Evolutionary conservation across 202 grass and related monocot genomes (phyloP).

Genomic region (Carex arenaria): DNA sequence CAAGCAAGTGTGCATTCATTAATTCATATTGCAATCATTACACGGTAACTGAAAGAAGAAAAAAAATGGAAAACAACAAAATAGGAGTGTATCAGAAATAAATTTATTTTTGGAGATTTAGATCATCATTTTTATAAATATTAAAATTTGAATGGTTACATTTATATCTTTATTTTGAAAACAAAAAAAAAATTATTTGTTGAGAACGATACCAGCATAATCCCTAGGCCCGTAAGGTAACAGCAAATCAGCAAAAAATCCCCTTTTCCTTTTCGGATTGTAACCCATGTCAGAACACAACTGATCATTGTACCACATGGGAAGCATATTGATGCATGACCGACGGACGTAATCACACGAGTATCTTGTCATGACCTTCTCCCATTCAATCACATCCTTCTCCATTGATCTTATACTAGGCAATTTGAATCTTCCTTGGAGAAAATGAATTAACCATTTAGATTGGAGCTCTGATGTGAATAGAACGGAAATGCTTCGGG

Average conservation of each 20-base stretch:
- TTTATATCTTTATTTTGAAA: no score
- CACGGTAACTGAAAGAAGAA: no score
- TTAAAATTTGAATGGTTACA: no score
- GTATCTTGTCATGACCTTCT: conserved; percentile 38
- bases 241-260: conserved; percentile 69
- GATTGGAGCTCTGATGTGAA: conserved; percentile 42
- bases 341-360: conserved; percentile 17
- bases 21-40: no score
- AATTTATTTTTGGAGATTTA: no score
- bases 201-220: conserved; percentile 35
- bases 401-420: conserved; percentile 62
- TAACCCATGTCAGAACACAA: conserved; percentile 79
- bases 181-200: background rate
- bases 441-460: conserved; percentile 64
- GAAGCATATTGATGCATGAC: conserved; percentile 40
- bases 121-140: no score
- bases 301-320: conserved; percentile 71
- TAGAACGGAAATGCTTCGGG: conserved; percentile 54
- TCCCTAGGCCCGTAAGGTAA: conserved; percentile 51
- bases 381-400: conserved; percentile 51
- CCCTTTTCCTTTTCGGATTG: conserved; percentile 58
- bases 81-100: no score
- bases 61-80: no score
- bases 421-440: conserved; percentile 55
- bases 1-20: no score